Evolutionary conservation across 2,329 filamentous ascomycete species (phyloP), one percentile per base, ranked within the genome.

Genomic region (Hortaea werneckii): DNA sequence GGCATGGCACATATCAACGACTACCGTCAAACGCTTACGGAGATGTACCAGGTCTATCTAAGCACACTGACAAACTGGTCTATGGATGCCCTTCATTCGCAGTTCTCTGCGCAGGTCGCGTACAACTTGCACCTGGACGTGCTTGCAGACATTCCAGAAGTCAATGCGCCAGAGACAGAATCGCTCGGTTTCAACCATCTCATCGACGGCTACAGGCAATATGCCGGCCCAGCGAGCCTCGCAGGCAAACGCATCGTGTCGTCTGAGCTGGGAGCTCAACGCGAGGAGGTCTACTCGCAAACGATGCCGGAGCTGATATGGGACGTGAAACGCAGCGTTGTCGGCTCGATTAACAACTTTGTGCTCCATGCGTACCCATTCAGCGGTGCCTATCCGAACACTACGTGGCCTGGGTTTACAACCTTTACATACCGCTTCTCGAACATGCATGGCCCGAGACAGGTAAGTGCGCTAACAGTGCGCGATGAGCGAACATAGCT

Each of bases 371-470:
- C 71, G 0, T 59, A 59, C 40, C 54, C 68, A 0, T 71, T 68
- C 41, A 61, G 62, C 0, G 67, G 65, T 1, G 51, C 65, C 5
- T 74, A 74, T 44, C 54, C 56, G 0, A 65, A 68, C 41, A 74
- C 72, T 0, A 74, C 72, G 0, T 75, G 72, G 72, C 73, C 73
- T 0, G 69, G 68, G 0, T 72, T 65, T 42, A 67, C 66, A 0
- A 61, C 70, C 0, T 74, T 75, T 45, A 46, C 43, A 4, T 74
- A 70, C 49, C 35, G 58, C 0, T 72, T 67, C 44, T 63, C 65
- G 0, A 67, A 70, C n/a, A 63, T 67, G 56, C 64, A 67, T 47
- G 59, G 58, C 5, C 58, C 20, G 2, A 20, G 20, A 20, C 20
- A 20, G 20, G 20, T 20, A 20, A 20, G 20, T 20, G 20, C 20